These are phyloP conservation scores for Yarrowia galli DNA, from an alignment of 1,139 yeast genomes.

Conservation along the genomic window DNA sequence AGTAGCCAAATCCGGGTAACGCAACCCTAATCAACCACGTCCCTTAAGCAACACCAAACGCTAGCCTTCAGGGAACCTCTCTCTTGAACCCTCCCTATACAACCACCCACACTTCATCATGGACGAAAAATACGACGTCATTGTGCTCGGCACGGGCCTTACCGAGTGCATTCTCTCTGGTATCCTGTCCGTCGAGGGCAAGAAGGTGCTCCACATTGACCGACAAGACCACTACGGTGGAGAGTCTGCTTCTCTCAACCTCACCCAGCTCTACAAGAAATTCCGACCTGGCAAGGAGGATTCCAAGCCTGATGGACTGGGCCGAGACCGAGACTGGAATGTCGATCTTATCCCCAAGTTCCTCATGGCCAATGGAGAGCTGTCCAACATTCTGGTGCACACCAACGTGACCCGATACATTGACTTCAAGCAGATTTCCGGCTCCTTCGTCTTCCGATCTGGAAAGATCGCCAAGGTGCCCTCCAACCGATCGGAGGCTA, in stretches of 20 bases:
- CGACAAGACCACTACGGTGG: slow-evolving; percentile 96
- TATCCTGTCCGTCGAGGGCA: slow-evolving; percentile 91
- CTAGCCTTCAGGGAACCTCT: slow-evolving; percentile 6
- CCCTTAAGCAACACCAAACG: slow-evolving; percentile 34
- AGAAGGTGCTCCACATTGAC: slow-evolving; percentile 95
- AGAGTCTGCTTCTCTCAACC: slow-evolving; percentile 70
- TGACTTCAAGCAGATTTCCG: slow-evolving; percentile 94
- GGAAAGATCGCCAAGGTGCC: slow-evolving; percentile 97
- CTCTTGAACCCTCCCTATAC: slow-evolving; percentile 18
- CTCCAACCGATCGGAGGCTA: slow-evolving; percentile 87
- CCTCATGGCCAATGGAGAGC: slow-evolving; percentile 96
- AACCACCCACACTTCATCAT: slow-evolving; percentile 51
- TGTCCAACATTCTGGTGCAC: slow-evolving; percentile 92
- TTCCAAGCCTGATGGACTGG: slow-evolving; percentile 66
- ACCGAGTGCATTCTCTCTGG: slow-evolving; percentile 98
- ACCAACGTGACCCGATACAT: slow-evolving; percentile 95
- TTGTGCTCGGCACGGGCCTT: slow-evolving; percentile 84
- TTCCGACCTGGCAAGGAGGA: slow-evolving; percentile 59
- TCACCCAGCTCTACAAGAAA: slow-evolving; percentile 58
- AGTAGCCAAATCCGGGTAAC: slow-evolving; percentile 36
- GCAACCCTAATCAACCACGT: slow-evolving; percentile 38
- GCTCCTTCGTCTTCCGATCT: slow-evolving; percentile 89
- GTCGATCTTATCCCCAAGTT: slow-evolving; percentile 97
- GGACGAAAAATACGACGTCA: slow-evolving; percentile 97
- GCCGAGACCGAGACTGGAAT: slow-evolving; percentile 97